Conservation (phyloP, 2,329 filamentous ascomycete genomes). For the Colletotrichum sojae region DNA sequence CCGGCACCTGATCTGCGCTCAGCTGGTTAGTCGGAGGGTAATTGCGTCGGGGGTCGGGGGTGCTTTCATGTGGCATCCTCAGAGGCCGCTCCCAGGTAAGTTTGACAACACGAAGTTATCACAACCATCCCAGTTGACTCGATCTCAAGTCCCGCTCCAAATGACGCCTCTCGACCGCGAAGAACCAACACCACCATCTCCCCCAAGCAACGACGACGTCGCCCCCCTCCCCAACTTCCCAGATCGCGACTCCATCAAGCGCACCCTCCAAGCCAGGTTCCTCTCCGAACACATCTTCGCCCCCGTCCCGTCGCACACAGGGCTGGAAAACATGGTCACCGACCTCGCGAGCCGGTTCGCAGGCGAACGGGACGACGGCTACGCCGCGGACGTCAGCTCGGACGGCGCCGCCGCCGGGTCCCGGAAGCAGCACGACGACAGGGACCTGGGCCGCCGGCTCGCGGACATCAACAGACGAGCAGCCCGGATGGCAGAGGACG, state of each 20-base stretch:
- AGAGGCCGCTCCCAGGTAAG: constrained; percentile 9
- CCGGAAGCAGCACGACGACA: too few relatives aligned
- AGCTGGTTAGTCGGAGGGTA: background rate
- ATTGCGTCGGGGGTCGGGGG: too few relatives aligned
- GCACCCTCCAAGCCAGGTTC: background rate
- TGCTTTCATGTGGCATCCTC: background rate
- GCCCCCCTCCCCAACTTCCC: background rate
- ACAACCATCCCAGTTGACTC: too few relatives aligned
- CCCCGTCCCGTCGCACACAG: background rate
- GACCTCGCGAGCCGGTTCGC: background rate
- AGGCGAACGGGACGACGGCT: background rate
- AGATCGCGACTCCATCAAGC: background rate
- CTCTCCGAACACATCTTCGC: background rate
- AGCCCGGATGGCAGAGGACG: too few relatives aligned
- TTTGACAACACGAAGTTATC: background rate
- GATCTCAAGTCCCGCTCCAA: background rate
- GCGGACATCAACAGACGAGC: too few relatives aligned
- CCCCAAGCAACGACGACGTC: background rate
- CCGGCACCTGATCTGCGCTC: constrained; percentile 3
- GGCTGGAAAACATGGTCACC: background rate
- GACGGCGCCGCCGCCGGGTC: too few relatives aligned
- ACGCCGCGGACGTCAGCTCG: background rate
- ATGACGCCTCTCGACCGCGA: background rate
- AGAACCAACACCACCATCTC: background rate
- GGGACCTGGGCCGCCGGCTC: too few relatives aligned